phyloP scores from a whole-genome alignment of 2,329 filamentous ascomycete genomes.

The Penicillium brevicompactum region DNA sequence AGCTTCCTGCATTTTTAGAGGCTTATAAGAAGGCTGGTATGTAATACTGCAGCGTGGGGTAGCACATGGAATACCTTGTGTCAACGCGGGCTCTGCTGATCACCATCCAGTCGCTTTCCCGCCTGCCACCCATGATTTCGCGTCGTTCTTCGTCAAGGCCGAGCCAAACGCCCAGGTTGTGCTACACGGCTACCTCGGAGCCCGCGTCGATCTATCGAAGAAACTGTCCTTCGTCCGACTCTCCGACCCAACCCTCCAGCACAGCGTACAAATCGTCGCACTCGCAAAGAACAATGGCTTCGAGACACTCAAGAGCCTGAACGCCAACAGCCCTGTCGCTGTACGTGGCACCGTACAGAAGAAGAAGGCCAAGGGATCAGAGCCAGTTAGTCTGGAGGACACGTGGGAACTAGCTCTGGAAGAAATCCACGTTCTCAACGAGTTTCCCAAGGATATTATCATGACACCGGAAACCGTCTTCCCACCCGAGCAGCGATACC shows the following conservation, averaged over 20 bases:
- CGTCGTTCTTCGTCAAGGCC: conserved; percentile 34
- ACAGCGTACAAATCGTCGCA: conserved; percentile 55
- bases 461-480: conserved; percentile 75
- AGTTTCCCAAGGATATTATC: conserved; percentile 74
- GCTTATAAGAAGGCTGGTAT: conserved; percentile 51
- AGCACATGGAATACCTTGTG: neutral
- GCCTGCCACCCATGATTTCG: conserved; percentile 44
- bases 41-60: conserved; percentile 16
- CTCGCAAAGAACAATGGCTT: conserved; percentile 39
- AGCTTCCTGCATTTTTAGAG: conserved; percentile 35
- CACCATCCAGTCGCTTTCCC: conserved; percentile 49
- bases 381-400: conserved; percentile 33
- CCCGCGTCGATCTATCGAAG: conserved; percentile 67
- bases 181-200: conserved; percentile 72
- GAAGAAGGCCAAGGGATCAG: conserved; percentile 39
- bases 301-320: conserved; percentile 47
- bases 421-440: conserved; percentile 68
- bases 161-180: conserved; percentile 48
- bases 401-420: conserved; percentile 63
- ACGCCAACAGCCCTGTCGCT: conserved; percentile 57
- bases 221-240: conserved; percentile 71
- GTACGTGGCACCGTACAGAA: conserved; percentile 53
- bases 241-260: conserved; percentile 45
- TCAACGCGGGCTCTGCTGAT: no score
- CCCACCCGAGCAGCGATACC: conserved; percentile 72